A percentile compares a stretch with the other conserved stretches of the same genome.
These are phyloP conservation scores for Kingdonia uniflora DNA, from an alignment of 164 flowering plant species.

Conservation along the genomic window DNA sequence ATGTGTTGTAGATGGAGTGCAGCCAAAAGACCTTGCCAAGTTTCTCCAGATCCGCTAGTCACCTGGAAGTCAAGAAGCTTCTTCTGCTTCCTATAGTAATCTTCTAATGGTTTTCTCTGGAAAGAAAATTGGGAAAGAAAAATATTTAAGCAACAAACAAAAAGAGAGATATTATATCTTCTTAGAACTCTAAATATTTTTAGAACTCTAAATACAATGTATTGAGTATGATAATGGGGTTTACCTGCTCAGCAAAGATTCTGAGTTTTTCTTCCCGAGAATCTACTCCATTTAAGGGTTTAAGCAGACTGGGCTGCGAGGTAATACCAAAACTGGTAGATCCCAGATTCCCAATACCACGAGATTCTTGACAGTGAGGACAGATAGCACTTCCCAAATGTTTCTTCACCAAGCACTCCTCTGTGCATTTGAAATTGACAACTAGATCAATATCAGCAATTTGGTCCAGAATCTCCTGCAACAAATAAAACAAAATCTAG, in stretches of 20 bases:
- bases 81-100: conserved; percentile 70
- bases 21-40: conserved; percentile 82
- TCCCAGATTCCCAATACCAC: conserved; percentile 9
- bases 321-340: conserved; percentile 9
- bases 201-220: too few relatives aligned
- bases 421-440: conserved; percentile 45
- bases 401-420: conserved; percentile 24
- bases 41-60: conserved; percentile 62
- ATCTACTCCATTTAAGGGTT: conserved; percentile 8
- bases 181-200: background rate
- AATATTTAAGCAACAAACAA: background rate
- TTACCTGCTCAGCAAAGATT: conserved; percentile 42
- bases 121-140: background rate
- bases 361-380: conserved; percentile 21
- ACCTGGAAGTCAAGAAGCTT: conserved; percentile 76
- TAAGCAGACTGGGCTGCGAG: conserved; percentile 8
- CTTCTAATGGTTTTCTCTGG: conserved; percentile 77
- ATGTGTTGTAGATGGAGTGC: conserved; percentile 63
- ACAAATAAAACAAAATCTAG: conserved; percentile 5
- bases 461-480: conserved; percentile 55
- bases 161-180: background rate
- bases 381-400: conserved; percentile 22
- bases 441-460: conserved; percentile 52
- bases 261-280: conserved; percentile 18
- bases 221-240: background rate